Base-by-base conservation (phyloP, 371 early-diverging fungal genomes). In the Rhizopus sp. region DNA sequence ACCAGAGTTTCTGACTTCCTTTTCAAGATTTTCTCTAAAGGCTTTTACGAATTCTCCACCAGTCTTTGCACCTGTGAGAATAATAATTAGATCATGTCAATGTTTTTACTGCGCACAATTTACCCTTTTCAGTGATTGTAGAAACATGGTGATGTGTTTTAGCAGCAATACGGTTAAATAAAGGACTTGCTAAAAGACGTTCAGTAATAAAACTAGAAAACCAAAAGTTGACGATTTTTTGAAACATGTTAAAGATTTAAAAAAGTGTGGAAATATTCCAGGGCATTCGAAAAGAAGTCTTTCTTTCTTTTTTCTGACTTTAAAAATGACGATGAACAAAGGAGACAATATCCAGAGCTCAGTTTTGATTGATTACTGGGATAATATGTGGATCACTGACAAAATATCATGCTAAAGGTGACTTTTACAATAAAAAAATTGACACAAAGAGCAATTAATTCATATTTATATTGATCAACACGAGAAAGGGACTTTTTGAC, bases 101-200 rank as follows among this genome's bases (percentile, higher is more conserved):
- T 16, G 2, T 12, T n/a, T 10, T 12, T 17, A 13, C 23, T 13
- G 3, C 23, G 37, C 8, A 6, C 17, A 41, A 4, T 10, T 44
- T 63, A 80, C 80, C 80, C 62, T 74, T 69, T 15, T 75, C 55
- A 17, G 75, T 69, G 13, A 72, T 55, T 46, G 46, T 55, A 40
- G 80, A 80, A 4, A 80, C 80, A 63, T 80, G 72, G n/a, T 80
- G 75, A 53, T 80, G 80, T 7, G 80, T 80, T 53, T 67, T 77
- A 23, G 73, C 73, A 29, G 80, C 80, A 47, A 77, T 68, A 9
- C 73, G 71, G 46, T 80, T 72, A 59, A 80, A 80, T 13, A 68
- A 52, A 29, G 75, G 75, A 53, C 80, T 80, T 15, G 75, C 69
- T 39, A 80, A 63, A 7, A 80, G 66, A 38, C 72, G 66, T 50